Evolutionary conservation across 106 monocot species (phyloP).

Genomic region (Allium cepa): DNA sequence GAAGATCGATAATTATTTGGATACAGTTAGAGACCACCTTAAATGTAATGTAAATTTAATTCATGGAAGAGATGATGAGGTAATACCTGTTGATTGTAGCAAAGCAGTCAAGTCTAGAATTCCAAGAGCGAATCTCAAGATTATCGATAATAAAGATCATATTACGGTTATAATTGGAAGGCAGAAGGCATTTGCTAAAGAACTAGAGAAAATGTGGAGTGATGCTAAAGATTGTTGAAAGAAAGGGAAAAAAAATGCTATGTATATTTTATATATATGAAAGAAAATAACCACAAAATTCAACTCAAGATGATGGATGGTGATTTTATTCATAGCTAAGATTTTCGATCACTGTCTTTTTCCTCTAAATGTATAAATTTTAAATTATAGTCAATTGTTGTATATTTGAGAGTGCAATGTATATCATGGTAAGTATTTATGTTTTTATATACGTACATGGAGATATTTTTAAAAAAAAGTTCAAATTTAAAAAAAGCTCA

Average conservation of each 20-base stretch:
- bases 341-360: too few relatives aligned
- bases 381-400: too few relatives aligned
- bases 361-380: too few relatives aligned
- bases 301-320: too few relatives aligned
- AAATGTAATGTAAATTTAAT: slow-evolving; percentile 11
- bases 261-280: too few relatives aligned
- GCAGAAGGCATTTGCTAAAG: slow-evolving; percentile 19
- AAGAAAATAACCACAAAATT: too few relatives aligned
- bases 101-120: slow-evolving; percentile 14
- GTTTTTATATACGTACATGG: too few relatives aligned
- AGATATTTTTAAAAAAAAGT: too few relatives aligned
- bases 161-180: slow-evolving; percentile 21
- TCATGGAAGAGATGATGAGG: slow-evolving; percentile 17
- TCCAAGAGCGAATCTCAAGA: slow-evolving; percentile 10
- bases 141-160: slow-evolving; percentile 20
- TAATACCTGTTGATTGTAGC: slow-evolving; percentile 17
- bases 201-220: slow-evolving; percentile 20
- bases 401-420: too few relatives aligned
- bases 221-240: neutral
- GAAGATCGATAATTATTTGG: slow-evolving; percentile 18
- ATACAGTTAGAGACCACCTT: slow-evolving; percentile 6
- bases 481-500: too few relatives aligned
- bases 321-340: too few relatives aligned
- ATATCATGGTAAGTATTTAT: too few relatives aligned
- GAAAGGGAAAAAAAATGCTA: neutral